A percentile compares a stretch with the other conserved stretches of the same genome.
phyloP scores from a whole-genome alignment of 1,284 basidiomycete genomes.

The Malassezia caprae region DNA sequence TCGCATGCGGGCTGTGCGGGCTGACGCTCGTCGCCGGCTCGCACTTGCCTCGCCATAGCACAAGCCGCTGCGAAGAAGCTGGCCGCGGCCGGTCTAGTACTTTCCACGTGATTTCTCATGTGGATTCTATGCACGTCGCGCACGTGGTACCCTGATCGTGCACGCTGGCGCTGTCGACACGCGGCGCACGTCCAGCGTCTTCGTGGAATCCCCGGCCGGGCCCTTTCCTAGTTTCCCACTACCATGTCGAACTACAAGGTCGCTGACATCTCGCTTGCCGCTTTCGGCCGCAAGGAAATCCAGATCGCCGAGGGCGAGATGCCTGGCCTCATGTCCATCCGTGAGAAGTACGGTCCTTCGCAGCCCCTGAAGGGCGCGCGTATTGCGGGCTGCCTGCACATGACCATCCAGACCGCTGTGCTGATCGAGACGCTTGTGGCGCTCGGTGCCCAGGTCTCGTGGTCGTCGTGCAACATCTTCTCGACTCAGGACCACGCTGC shows the following conservation, averaged over 20 bases:
- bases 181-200: background rate
- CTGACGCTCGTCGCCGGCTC: background rate
- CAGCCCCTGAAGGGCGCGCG: constrained; percentile 90
- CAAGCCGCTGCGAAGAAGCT: background rate
- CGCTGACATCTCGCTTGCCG: constrained; percentile 84
- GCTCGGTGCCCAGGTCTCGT: constrained; percentile 92
- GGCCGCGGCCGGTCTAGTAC: background rate
- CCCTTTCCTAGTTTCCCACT: background rate
- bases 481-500: constrained; percentile 97
- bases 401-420: constrained; percentile 76
- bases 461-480: constrained; percentile 99
- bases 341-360: constrained; percentile 60
- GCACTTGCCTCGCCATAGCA: background rate
- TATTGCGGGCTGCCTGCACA: constrained; percentile 64
- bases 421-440: constrained; percentile 58
- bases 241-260: constrained; percentile 46
- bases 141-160: constrained; percentile 3
- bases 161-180: constrained; percentile 3
- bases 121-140: background rate
- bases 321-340: constrained; percentile 47
- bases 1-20: constrained; percentile 9
- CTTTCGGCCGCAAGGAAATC: constrained; percentile 95
- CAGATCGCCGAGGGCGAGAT: constrained; percentile 70
- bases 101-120: background rate
- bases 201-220: background rate